Percentiles rank a stretch among this genome's conserved stretches.
These are phyloP conservation scores for Escovopsis sp. DNA, from an alignment of 2,329 filamentous ascomycete species.

Conservation along the genomic window DNA sequence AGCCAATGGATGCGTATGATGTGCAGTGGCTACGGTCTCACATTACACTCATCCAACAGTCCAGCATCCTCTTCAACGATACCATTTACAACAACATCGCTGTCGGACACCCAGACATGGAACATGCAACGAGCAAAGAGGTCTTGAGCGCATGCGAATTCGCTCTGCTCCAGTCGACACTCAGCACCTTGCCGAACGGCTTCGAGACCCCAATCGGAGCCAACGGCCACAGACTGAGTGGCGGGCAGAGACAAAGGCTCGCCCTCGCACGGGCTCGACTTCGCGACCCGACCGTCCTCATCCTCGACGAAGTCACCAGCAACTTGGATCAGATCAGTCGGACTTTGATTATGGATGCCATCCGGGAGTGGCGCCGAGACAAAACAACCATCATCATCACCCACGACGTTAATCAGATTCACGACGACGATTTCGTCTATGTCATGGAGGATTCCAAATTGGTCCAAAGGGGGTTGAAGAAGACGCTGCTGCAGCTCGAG, in stretches of 20 bases:
- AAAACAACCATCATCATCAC: constrained; percentile 92
- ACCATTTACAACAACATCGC: constrained; percentile 66
- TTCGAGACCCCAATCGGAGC: constrained; percentile 57
- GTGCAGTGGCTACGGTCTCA: constrained; percentile 61
- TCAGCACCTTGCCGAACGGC: constrained; percentile 52
- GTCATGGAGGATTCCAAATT: constrained; percentile 58
- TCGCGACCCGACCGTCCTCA: constrained; percentile 62
- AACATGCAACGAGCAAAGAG: constrained; percentile 34
- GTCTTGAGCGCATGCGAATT: constrained; percentile 49
- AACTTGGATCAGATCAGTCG: constrained; percentile 65
- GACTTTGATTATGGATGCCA: constrained; percentile 53
- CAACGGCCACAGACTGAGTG: constrained; percentile 60
- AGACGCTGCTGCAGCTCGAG: constrained; percentile 33
- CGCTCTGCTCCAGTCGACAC: constrained; percentile 53
- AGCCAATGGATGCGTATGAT: constrained; percentile 46
- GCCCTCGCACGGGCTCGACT: constrained; percentile 67
- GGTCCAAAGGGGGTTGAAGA: constrained; percentile 52
- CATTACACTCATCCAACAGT: constrained; percentile 69
- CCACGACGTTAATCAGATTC: constrained; percentile 70
- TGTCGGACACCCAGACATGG: constrained; percentile 44
- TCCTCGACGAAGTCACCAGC: constrained; percentile 81
- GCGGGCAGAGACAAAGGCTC: constrained; percentile 72
- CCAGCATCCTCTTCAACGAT: constrained; percentile 68
- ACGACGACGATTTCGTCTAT: constrained; percentile 60
- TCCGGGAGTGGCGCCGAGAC: constrained; percentile 60